These are phyloP conservation scores for Dioszegia hungarica DNA, from an alignment of 768 basidiomycete species.

Conservation along the genomic window DNA sequence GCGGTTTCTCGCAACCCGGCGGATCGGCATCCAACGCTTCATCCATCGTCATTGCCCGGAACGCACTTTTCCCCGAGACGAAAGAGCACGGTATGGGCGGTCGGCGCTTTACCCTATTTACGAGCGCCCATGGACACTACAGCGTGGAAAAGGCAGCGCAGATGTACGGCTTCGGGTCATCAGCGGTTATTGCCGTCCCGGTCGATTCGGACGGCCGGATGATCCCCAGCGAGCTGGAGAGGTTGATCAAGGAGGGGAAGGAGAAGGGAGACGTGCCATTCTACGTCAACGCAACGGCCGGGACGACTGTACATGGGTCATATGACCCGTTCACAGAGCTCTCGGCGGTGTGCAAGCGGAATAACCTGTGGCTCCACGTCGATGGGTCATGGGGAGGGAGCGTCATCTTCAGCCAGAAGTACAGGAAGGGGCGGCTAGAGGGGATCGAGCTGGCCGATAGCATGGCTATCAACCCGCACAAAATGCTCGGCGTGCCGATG, in stretches of 20 bases:
- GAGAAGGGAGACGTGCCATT: constrained; percentile 22
- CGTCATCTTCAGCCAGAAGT: constrained; percentile 19
- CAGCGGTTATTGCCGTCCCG: constrained; percentile 13
- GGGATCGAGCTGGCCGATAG: constrained; percentile 24
- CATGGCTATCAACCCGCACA: constrained; percentile 26
- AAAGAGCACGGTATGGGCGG: constrained; percentile 14
- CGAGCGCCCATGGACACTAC: constrained; percentile 27
- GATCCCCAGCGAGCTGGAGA: constrained; percentile 11
- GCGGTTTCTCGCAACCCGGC: constrained; percentile 27
- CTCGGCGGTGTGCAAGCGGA: constrained; percentile 17
- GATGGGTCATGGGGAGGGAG: constrained; percentile 34
- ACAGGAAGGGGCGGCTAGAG: constrained; percentile 6
- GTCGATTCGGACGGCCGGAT: constrained; percentile 19
- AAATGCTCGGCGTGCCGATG: constrained; percentile 32
- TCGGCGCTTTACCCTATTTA: constrained; percentile 19
- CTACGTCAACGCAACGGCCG: constrained; percentile 34
- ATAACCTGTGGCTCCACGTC: constrained; percentile 27
- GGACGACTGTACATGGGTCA: constrained; percentile 27
- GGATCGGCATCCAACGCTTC: constrained; percentile 26
- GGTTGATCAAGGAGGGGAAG: constrained; percentile 9
- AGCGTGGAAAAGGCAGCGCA: constrained; percentile 28
- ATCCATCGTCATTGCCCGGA: constrained; percentile 30
- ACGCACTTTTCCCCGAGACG: constrained; percentile 22
- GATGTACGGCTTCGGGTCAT: constrained; percentile 24
- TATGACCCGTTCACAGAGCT: constrained; percentile 26